Evolutionary conservation across 2,329 filamentous ascomycete species (phyloP), one percentile per base, ranked within the genome.

Genomic region (Cladosporium cucumerinum): DNA sequence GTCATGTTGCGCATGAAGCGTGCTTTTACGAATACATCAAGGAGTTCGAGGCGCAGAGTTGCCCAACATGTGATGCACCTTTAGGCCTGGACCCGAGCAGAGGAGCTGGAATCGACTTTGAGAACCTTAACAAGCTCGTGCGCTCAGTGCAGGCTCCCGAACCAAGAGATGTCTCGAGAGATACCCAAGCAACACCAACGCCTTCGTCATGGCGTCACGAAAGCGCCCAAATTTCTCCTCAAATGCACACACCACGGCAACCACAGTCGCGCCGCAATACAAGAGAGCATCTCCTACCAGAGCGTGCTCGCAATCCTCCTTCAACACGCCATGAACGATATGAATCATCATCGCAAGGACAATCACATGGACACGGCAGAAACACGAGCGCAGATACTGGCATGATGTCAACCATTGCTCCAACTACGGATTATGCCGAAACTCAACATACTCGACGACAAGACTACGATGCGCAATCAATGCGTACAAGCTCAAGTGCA

Each of bases 1-100:
- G 89, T n/a, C 95, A 99, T 78, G 94, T 99, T 66, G 93, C 94
- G 12, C 95, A 99, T 76, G 95, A 98, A 78, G 95, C 94, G 39
- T 99, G 95, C 79, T 98, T 99, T 76, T 98, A 98, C 80, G 95
- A 99, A 78, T 97, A 96, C 76, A 96, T 99, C 72, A 91, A 92
- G 73, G 94, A 97, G 74, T 91, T 94, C 66, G 63, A 61, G 14
- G 91, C 91, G 61, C 93, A 98, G 73, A 93, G 92, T 74, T 99
- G 95, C 79, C 95, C 95, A 30, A 90, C 91, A 69, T 99, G 95
- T 79, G 90, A 97, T 81, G 91, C 93, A 69, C 93, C 95, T 23
- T 81, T 99, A 61, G 92, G 93, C 67, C 82, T 99, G 51, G 95
- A 99, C 78, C 95, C 93, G 7, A 97, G 92, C 76, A 87, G 95